phyloP scores from a whole-genome alignment of 179 eudicot species.

The Silene vulgaris region DNA sequence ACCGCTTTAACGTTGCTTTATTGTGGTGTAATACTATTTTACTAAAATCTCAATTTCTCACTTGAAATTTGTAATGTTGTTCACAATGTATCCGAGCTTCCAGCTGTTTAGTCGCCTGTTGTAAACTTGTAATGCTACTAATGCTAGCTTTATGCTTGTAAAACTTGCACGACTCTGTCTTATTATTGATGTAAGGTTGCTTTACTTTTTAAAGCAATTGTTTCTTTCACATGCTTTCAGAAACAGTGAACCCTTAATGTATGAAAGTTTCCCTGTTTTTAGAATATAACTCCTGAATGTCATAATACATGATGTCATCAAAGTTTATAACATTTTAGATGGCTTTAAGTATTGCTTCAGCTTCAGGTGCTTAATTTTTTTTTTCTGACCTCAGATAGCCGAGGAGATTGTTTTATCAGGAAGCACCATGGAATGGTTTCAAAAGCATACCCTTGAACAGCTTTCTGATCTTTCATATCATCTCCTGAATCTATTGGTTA shows the following conservation, averaged over 20 bases:
- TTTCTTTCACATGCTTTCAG: background rate
- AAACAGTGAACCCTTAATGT: background rate
- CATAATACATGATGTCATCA: background rate
- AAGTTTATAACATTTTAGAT: background rate
- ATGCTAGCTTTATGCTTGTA: background rate
- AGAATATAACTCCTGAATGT: background rate
- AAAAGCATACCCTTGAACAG: constrained; percentile 63
- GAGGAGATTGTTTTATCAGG: constrained; percentile 40
- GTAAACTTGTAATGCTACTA: background rate
- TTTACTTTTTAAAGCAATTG: background rate
- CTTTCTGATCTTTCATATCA: constrained; percentile 68
- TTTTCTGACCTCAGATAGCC: constrained; percentile 39
- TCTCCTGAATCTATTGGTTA: constrained; percentile 50
- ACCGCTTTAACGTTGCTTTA: background rate
- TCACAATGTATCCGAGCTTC: background rate
- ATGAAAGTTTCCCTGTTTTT: background rate
- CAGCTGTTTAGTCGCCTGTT: background rate
- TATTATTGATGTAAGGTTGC: background rate
- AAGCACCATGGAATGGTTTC: constrained; percentile 57
- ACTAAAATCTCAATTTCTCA: background rate
- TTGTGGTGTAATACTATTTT: background rate
- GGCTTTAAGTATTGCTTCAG: background rate
- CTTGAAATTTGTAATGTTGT: background rate
- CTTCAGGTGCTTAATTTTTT: background rate
- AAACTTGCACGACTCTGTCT: no score